Base-by-base conservation (phyloP, 2,329 filamentous ascomycete species). In the Pestalotiopsis sp. region DNA sequence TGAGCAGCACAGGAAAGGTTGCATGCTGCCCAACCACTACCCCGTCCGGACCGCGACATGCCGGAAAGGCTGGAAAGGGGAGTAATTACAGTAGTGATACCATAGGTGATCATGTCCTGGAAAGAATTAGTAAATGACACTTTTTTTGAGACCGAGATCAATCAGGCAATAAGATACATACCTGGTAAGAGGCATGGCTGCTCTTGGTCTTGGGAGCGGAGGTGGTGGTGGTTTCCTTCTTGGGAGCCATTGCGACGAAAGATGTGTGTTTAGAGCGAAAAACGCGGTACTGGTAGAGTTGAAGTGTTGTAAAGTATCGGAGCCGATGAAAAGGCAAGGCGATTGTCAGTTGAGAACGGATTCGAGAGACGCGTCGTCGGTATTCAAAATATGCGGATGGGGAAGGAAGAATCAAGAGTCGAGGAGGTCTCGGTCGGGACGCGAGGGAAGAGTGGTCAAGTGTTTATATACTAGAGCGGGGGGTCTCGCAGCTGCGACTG, bases 81-180 rank as follows among this genome's bases (percentile, higher is more conserved):
- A 69, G 71, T 75, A 85, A 83, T 79, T 89, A 90, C 87, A 80
- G 85, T 83, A 77, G 88, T 79, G 77, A 90, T 90, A 67, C 86
- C 87, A 78, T 90, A 87, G 66, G 84, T 87, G 77, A 90, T 90
- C 87, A 90, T 90, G 76, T 88, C 87, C 87, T 90, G 70, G 45
- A 71, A 45, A 2, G 3, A 39, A 76, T 86, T 79, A 85, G 82
- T 72, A 73, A 62, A 64, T 68, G 68, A 68, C 68, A 59, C 63
- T 63, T 69, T 39, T 74, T 74, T 58, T 72, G 69, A 70, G 20
- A 57, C 72, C 65, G 70, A 60, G 25, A 13, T n/a, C 4, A 6
- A 39, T 66, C 64, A 60, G 69, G 38, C 2, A 23, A 68, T 45
- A 70, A 36, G 73, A 69, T 31, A 81, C 86, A 74, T 78, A 89